A percentile compares a stretch with the other conserved stretches of the same genome.
These are phyloP conservation scores for Strobilomyces echinocephalus DNA, from an alignment of 768 basidiomycete species.

Conservation along the genomic window DNA sequence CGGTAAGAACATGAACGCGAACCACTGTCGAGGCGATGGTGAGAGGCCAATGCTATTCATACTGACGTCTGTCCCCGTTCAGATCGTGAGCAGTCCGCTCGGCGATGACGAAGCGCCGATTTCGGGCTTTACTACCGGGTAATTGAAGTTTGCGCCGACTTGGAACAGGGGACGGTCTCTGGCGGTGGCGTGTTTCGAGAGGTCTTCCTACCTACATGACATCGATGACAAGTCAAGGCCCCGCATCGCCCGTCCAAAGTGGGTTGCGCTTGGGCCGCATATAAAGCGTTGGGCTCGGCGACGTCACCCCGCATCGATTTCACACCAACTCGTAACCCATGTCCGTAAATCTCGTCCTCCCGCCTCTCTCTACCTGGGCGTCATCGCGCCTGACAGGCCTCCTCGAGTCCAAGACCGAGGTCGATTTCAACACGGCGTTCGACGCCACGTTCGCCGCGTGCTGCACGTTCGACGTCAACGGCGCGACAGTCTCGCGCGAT, in stretches of 20 bases:
- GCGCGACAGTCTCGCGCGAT: constrained; percentile 33
- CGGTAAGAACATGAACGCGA: background rate
- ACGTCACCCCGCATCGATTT: background rate
- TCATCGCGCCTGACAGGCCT: constrained; percentile 36
- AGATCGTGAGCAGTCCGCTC: background rate
- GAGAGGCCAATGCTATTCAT: background rate
- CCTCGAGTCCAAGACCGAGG: constrained; percentile 34
- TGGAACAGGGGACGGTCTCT: no score
- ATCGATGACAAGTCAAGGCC: background rate
- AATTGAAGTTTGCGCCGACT: no score
- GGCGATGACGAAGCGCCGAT: background rate
- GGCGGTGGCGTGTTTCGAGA: no score
- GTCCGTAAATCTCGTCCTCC: constrained; percentile 33
- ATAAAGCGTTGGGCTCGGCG: constrained; percentile 8
- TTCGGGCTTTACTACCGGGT: background rate
- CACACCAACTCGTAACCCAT: constrained; percentile 9
- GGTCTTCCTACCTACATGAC: background rate
- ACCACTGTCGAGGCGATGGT: background rate
- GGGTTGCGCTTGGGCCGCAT: background rate
- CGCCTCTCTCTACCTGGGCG: constrained; percentile 40
- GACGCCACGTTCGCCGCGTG: constrained; percentile 37
- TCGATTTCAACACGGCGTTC: constrained; percentile 36
- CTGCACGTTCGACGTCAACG: constrained; percentile 39
- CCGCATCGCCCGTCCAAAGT: no score
- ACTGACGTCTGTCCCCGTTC: background rate